Conservation (phyloP, 106 monocot species). For the Dendrobium catenatum region DNA sequence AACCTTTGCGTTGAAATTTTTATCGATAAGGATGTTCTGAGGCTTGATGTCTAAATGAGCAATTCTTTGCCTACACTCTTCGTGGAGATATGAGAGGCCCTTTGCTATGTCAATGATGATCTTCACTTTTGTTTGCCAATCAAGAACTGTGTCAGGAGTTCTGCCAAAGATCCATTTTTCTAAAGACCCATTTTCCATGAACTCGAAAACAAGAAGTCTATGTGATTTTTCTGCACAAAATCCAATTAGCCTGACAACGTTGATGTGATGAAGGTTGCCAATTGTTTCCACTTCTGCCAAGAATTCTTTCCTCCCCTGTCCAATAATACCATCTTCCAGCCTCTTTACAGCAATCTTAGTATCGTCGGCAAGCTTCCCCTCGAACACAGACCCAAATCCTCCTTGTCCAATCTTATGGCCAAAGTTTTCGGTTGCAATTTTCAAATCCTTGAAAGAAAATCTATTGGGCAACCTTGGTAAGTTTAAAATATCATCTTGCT, state of each 20-base stretch:
- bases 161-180: too few relatives aligned
- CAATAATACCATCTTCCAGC: slow-evolving; percentile 33
- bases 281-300: slow-evolving; percentile 52
- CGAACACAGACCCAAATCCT: slow-evolving; percentile 61
- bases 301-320: slow-evolving; percentile 65
- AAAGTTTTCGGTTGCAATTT: slow-evolving; percentile 41
- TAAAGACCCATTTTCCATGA: too few relatives aligned
- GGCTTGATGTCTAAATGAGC: too few relatives aligned
- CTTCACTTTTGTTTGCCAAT: too few relatives aligned
- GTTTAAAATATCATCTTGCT: slow-evolving; percentile 26
- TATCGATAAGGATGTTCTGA: slow-evolving; percentile 12
- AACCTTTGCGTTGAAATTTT: slow-evolving; percentile 19
- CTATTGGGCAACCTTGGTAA: slow-evolving; percentile 28
- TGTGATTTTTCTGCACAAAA: too few relatives aligned
- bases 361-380: slow-evolving; percentile 50
- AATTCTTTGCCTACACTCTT: too few relatives aligned
- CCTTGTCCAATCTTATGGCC: slow-evolving; percentile 44
- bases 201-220: too few relatives aligned
- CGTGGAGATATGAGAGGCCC: too few relatives aligned
- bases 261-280: slow-evolving; percentile 68
- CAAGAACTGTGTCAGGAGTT: too few relatives aligned
- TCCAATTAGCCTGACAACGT: slow-evolving; percentile 37
- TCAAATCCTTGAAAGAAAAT: slow-evolving; percentile 29
- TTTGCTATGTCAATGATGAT: too few relatives aligned
- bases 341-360: slow-evolving; percentile 48